A percentile compares a stretch with the other conserved stretches of the same genome.
phyloP scores from a whole-genome alignment of 2,329 filamentous ascomycete genomes.

The Periconia digitata region DNA sequence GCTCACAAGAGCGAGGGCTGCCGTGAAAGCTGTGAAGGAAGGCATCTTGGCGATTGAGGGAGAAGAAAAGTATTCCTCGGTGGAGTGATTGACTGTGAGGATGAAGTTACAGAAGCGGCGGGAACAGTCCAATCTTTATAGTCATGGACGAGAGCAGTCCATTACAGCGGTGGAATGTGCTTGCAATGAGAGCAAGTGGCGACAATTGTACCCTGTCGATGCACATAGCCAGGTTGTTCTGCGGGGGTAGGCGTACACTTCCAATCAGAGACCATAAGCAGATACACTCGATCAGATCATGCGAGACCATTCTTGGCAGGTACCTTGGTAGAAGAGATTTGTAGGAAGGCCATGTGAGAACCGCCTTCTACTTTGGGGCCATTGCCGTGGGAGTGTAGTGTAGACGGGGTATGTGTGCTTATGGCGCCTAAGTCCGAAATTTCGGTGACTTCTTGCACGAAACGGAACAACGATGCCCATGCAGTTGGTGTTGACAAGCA shows the following conservation, averaged over 20 bases:
- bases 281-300: conserved; percentile 20
- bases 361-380: conserved; percentile 32
- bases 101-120: conserved; percentile 20
- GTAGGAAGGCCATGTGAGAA: conserved; percentile 13
- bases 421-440: not conserved
- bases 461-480: not conserved
- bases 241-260: conserved; percentile 19
- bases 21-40: conserved; percentile 33
- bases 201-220: conserved; percentile 1
- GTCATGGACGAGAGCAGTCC: too few relatives aligned
- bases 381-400: conserved; percentile 15
- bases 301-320: conserved; percentile 34
- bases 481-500: too few relatives aligned
- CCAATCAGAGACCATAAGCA: conserved; percentile 27
- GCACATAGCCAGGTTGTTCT: conserved; percentile 4
- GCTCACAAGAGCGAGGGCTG: conserved; percentile 32
- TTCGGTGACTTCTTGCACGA: not conserved
- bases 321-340: conserved; percentile 16
- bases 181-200: conserved; percentile 6
- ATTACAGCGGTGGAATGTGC: conserved; percentile 12
- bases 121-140: conserved; percentile 31
- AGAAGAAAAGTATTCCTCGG: conserved; percentile 17
- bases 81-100: conserved; percentile 10
- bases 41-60: conserved; percentile 28
- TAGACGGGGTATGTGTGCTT: too few relatives aligned